Conservation (phyloP, 176 grass and related monocot genomes). For the Carex littledalei region DNA sequence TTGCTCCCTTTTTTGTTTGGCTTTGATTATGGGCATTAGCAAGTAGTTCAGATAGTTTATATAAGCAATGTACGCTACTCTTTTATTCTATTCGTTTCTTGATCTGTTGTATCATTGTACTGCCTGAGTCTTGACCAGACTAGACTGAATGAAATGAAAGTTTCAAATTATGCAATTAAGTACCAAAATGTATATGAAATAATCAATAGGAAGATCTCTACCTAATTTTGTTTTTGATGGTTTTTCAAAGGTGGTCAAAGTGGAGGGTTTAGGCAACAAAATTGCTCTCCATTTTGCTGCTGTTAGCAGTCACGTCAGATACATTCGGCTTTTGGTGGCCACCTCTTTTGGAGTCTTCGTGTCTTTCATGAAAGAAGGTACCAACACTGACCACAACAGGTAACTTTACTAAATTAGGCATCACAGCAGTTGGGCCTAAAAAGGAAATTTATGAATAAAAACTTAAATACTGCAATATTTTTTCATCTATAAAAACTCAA, state of each 20-base stretch:
- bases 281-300: constrained; percentile 81
- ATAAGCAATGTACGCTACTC: constrained; percentile 45
- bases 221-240: neutral
- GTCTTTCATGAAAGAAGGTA: neutral
- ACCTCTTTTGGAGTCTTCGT: neutral
- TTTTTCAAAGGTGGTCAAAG: constrained; percentile 46
- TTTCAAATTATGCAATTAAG: neutral
- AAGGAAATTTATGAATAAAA: neutral
- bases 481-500: neutral
- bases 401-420: constrained; percentile 1
- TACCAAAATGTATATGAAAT: neutral
- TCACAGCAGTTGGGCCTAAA: neutral
- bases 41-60: constrained; percentile 72
- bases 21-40: constrained; percentile 36
- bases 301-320: constrained; percentile 49
- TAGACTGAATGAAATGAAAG: neutral
- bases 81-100: neutral
- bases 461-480: neutral
- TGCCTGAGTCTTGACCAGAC: neutral
- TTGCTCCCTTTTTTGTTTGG: neutral
- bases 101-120: neutral
- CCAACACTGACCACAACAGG: constrained; percentile 3
- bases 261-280: constrained; percentile 35
- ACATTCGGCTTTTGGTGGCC: constrained; percentile 51
- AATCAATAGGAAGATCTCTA: neutral